Conservation (phyloP, 148 eudicot genomes). For the Diospyros kaki region DNA sequence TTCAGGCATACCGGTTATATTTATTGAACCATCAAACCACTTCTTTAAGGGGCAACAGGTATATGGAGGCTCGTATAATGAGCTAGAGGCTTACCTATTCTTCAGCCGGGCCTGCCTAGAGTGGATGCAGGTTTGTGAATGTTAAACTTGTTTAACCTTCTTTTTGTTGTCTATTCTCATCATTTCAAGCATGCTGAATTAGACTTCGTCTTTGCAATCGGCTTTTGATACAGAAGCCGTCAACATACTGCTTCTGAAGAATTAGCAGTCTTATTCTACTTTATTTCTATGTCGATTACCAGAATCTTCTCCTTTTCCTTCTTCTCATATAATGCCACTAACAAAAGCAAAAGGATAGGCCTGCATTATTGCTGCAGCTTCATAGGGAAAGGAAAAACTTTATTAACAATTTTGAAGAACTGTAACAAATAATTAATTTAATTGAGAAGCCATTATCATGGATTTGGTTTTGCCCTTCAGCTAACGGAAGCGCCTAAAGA, state of each 20-base stretch:
- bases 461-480: neutral
- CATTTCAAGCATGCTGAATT: neutral
- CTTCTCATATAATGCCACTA: neutral
- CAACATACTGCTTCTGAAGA: neutral
- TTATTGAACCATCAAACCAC: constrained; percentile 65
- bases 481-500: too few relatives aligned
- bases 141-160: too few relatives aligned
- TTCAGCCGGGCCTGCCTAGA: constrained; percentile 92
- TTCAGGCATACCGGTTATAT: constrained; percentile 65
- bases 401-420: neutral
- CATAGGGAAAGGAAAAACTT: neutral
- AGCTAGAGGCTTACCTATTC: constrained; percentile 77
- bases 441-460: neutral
- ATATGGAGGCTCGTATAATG: constrained; percentile 86
- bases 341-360: neutral
- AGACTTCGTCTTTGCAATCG: constrained; percentile 6
- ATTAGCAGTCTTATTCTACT: neutral
- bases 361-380: neutral
- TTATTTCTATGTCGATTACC: neutral
- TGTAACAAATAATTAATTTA: neutral
- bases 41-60: constrained; percentile 68
- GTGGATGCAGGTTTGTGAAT: constrained; percentile 75
- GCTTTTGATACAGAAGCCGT: neutral
- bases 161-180: too few relatives aligned
- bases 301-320: neutral